Evolutionary conservation across 805 yeast species (phyloP), one percentile per base, ranked within the genome.

Genomic region (Myxozyma lipomycoides): DNA sequence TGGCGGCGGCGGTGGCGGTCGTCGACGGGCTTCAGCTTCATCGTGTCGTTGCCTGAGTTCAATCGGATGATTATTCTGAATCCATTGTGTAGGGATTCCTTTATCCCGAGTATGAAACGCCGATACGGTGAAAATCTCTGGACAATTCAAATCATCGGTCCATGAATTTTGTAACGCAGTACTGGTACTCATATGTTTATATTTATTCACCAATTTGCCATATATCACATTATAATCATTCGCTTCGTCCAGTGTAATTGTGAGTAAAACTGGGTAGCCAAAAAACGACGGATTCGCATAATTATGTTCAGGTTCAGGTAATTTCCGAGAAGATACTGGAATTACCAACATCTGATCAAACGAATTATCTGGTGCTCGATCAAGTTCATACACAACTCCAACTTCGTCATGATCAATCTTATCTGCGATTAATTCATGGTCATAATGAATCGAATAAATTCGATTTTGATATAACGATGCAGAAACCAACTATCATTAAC

Each of bases 261-360:
- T 74, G 25, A 89, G 71, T 59, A 89, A 82, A 60, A 87, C 79
- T 2, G 98, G 98, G 1, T 82, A 65, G 1, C 89, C 95, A 68
- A 88, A 85, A 1, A 81, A 67, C 39, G 73, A 73, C 15, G 45
- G 22, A 2, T 49, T 19, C 17, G 30, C 28, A 24, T 48, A 49
- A 2, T 46, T 43, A 0, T 75, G 72, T 10, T 69, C 63, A 9
- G 40, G 46, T 17, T 43, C 46, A 7, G 30, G 18, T 15, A 37
- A 46, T 15, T 25, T 44, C 22, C 45, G 37, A 43, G 24, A 52
- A 43, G 46, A 19, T 15, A 50, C 61, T 36, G 56, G 59, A 19
- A 50, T 19, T 6, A 51, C 30, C 43, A 51, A 37, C 15, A 46
- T 25, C n/a, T n/a, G n/a, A n/a, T n/a, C n/a, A n/a, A n/a, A n/a